Evolutionary conservation across 2,329 filamentous ascomycete genomes (phyloP).

Genomic region (Xylariaceae sp.): DNA sequence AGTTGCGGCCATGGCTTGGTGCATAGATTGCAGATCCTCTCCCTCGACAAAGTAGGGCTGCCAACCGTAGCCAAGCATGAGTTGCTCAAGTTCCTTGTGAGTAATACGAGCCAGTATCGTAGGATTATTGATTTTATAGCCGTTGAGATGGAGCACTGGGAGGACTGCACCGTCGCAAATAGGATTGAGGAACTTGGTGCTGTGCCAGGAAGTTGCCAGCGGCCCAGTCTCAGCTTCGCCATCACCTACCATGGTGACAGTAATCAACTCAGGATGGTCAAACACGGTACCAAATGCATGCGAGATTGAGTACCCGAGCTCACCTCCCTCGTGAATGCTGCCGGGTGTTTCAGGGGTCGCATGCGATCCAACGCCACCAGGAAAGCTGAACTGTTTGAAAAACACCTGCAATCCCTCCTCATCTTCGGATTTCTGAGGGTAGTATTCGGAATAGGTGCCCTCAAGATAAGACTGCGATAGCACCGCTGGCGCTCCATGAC

Average conservation of each 20-base stretch:
- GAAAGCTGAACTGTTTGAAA: constrained; percentile 82
- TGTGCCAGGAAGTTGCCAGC: constrained; percentile 75
- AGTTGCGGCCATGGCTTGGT: constrained; percentile 76
- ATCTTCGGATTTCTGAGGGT: constrained; percentile 68
- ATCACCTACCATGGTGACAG: constrained; percentile 74
- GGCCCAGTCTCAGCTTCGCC: constrained; percentile 80
- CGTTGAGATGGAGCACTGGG: constrained; percentile 74
- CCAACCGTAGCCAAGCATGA: constrained; percentile 75
- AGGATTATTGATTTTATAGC: constrained; percentile 83
- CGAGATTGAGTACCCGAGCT: constrained; percentile 76
- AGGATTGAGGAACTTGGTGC: constrained; percentile 77
- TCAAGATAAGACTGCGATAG: constrained; percentile 75
- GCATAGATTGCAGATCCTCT: constrained; percentile 68
- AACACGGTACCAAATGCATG: constrained; percentile 76
- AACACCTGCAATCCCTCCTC: constrained; percentile 66
- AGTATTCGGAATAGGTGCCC: constrained; percentile 73
- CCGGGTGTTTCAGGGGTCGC: constrained; percentile 76
- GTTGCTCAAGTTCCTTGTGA: constrained; percentile 65
- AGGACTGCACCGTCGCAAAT: constrained; percentile 74
- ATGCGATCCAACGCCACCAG: constrained; percentile 73
- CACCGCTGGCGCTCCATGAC: constrained; percentile 72
- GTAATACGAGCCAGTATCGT: constrained; percentile 69
- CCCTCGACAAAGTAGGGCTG: constrained; percentile 78
- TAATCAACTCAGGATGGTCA: constrained; percentile 70
- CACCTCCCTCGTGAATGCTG: constrained; percentile 73